Evolutionary conservation across 1,284 basidiomycete species (phyloP).

Genomic region (Polyporus tsugae): DNA sequence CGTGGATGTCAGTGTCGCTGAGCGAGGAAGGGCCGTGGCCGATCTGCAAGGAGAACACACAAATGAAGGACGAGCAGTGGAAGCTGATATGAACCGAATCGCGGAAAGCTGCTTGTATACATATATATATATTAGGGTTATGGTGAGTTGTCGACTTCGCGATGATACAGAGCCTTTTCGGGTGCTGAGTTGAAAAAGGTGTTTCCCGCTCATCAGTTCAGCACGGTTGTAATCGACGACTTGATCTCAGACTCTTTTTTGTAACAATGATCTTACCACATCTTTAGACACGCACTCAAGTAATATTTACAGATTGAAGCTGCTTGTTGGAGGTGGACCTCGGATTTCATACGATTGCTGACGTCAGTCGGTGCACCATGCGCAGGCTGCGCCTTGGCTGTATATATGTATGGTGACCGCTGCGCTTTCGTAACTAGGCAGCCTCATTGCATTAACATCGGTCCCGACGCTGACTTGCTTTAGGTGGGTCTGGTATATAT

Average conservation of each 20-base stretch:
- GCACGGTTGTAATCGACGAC: not conserved
- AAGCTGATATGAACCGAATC: not conserved
- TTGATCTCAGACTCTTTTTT: not conserved
- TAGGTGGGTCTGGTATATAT: not conserved
- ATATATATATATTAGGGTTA: not conserved
- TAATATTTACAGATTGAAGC: not conserved
- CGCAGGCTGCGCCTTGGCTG: not conserved
- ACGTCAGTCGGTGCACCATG: not conserved
- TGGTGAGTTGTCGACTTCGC: not conserved
- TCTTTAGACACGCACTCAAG: not conserved
- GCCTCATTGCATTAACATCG: not conserved
- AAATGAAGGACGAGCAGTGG: conserved; percentile 18
- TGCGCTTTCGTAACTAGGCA: conserved; percentile 1
- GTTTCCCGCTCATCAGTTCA: not conserved
- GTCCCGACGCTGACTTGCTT: not conserved
- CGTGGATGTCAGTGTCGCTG: conserved; percentile 12
- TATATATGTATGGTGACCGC: not conserved
- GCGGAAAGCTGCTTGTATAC: not conserved
- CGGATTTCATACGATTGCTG: not conserved
- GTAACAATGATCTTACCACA: not conserved
- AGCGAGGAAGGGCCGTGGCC: not conserved
- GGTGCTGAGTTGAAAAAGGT: not conserved
- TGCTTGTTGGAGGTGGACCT: not conserved
- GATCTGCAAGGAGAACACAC: not conserved
- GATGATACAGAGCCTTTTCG: not conserved